Evolutionary conservation across 2,329 filamentous ascomycete genomes (phyloP).

Genomic region (Fusarium sp.): DNA sequence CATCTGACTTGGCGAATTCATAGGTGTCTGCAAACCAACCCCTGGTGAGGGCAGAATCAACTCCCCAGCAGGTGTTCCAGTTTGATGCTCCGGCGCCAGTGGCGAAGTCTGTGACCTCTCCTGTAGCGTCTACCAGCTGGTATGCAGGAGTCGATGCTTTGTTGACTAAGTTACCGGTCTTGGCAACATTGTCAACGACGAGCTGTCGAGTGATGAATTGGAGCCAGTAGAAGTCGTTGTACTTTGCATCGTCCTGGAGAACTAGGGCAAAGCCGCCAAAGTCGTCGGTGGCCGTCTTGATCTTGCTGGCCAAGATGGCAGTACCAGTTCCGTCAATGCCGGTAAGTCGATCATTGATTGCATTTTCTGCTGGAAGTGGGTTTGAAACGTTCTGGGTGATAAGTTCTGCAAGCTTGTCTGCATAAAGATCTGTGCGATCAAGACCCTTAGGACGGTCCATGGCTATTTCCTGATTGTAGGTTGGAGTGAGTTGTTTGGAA

Average conservation of each 20-base stretch:
- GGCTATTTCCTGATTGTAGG: not conserved
- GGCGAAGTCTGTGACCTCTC: not conserved
- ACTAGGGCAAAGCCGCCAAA: not conserved
- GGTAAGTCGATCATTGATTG: not conserved
- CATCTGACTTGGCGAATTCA: not conserved
- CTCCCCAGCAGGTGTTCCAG: not conserved
- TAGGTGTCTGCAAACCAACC: not conserved
- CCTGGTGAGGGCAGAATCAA: not conserved
- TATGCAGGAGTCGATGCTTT: not conserved
- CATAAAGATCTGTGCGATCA: not conserved
- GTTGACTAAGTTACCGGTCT: not conserved
- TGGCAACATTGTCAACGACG: not conserved
- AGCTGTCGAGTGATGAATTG: not conserved
- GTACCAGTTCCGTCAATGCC: not conserved
- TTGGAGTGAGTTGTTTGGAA: not conserved
- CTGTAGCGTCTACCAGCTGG: not conserved
- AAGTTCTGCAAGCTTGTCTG: not conserved
- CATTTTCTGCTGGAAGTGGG: not conserved
- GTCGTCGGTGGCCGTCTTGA: not conserved
- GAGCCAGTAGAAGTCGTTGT: not conserved
- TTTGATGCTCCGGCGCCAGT: not conserved
- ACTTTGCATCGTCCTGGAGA: not conserved
- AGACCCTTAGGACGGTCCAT: not conserved
- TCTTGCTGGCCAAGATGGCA: not conserved
- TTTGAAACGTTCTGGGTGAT: not conserved